A percentile compares a stretch with the other conserved stretches of the same genome.
phyloP scores from a whole-genome alignment of 768 basidiomycete genomes.

The Trichaptum fuscoviolaceum region DNA sequence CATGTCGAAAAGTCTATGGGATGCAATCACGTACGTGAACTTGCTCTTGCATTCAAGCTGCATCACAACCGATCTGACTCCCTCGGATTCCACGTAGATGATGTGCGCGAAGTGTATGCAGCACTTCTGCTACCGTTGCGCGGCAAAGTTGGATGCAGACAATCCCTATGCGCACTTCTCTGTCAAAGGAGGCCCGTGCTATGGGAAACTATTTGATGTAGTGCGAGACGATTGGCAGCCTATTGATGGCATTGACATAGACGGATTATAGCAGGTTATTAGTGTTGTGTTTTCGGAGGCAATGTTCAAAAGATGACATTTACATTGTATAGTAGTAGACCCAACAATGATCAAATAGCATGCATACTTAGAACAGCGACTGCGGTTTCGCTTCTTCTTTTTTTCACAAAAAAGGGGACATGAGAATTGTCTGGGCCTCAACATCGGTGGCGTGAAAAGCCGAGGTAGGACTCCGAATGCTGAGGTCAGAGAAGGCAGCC shows the following conservation, averaged over 20 bases:
- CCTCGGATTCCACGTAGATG: constrained; percentile 45
- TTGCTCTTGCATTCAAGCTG: not conserved
- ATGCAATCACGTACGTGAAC: constrained; percentile 77
- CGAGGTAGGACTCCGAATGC: not conserved
- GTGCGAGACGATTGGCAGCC: constrained; percentile 45
- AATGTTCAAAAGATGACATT: not conserved
- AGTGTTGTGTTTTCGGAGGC: not conserved
- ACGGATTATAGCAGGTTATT: constrained; percentile 18
- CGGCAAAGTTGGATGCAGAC: constrained; percentile 37
- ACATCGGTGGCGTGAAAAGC: not conserved
- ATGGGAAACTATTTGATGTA: constrained; percentile 62
- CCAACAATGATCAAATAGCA: not conserved
- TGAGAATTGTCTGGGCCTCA: not conserved
- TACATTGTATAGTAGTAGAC: not conserved
- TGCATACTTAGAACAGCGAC: not conserved
- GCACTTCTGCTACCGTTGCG: constrained; percentile 85
- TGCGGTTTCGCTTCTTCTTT: not conserved
- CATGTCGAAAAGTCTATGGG: constrained; percentile 73
- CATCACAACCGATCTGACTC: constrained; percentile 4
- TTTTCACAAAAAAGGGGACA: not conserved
- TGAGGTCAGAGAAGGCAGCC: not conserved
- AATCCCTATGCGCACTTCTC: constrained; percentile 72
- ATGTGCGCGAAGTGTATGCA: constrained; percentile 66
- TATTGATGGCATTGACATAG: constrained; percentile 32
- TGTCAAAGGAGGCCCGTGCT: constrained; percentile 46